Base-by-base conservation (phyloP, 768 basidiomycete genomes). In the Mycena epipterygia region DNA sequence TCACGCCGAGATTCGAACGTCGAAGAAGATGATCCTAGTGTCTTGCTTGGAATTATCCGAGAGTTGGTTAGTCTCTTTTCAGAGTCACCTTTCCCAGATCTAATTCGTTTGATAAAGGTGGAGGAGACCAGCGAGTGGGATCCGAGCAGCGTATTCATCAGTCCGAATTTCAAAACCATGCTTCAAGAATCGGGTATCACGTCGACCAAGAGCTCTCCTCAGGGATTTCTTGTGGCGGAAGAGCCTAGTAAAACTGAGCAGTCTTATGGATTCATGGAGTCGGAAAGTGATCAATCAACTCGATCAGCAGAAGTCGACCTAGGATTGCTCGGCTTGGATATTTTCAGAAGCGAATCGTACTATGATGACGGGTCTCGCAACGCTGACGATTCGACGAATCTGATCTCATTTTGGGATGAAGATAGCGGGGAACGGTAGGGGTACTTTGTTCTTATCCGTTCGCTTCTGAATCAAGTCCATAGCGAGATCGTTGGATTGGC, bases 51-150 rank as follows among this genome's bases (percentile, higher is more conserved):
- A 13, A 80, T 89, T 17, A 84, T 89, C 35, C 81, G 82, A 19
- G 86, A 88, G 73, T 81, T 89, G 39, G 84, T n/a, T n/a, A n/a
- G n/a, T n/a, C n/a, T n/a, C n/a, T n/a, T n/a, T n/a, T n/a, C n/a
- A n/a, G n/a, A n/a, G n/a, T n/a, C n/a, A n/a, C n/a, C n/a, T n/a
- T n/a, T n/a, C n/a, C n/a, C n/a, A n/a, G n/a, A n/a, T n/a, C n/a
- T n/a, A n/a, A n/a, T n/a, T n/a, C n/a, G n/a, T n/a, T n/a, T n/a
- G n/a, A n/a, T n/a, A n/a, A n/a, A n/a, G n/a, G n/a, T 85, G 1
- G 83, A 86, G 51, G 87, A 87, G 71, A 85, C 86, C 21, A 86
- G 79, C 56, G 83, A 82, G 41, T 89, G 88, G 88, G 87, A 88
- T 70, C 78, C 82, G 19, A 51, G 46, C 56, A 84, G 81, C 66